phyloP scores from a whole-genome alignment of 345 rosid species.

The Raphanus sativus region DNA sequence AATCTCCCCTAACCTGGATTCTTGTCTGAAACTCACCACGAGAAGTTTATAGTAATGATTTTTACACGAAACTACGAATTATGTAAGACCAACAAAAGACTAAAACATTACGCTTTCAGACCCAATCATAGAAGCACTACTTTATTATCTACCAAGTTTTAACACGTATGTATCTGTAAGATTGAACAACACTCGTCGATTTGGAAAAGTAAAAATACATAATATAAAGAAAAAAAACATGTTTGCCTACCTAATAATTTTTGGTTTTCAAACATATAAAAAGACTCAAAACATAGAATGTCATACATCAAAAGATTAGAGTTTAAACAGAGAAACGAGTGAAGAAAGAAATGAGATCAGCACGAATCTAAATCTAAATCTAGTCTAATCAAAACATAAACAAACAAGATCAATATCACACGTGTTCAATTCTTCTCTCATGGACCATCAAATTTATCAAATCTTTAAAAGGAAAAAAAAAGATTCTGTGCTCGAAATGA shows the following conservation, averaged over 20 bases:
- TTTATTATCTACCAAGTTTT: slow-evolving; percentile 13
- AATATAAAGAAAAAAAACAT: neutral
- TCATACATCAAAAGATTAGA: slow-evolving; percentile 19
- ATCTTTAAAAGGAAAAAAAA: neutral
- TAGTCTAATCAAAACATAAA: slow-evolving; percentile 4
- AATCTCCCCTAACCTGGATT: slow-evolving; percentile 32
- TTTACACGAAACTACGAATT: neutral
- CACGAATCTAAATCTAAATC: slow-evolving; percentile 19
- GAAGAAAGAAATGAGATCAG: slow-evolving; percentile 27
- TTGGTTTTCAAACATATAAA: neutral
- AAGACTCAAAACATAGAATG: neutral
- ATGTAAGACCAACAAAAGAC: neutral
- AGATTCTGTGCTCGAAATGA: slow-evolving; percentile 15
- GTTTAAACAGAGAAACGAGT: slow-evolving; percentile 19
- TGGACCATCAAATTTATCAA: slow-evolving; percentile 21
- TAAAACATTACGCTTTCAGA: slow-evolving; percentile 25
- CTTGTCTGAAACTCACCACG: slow-evolving; percentile 2
- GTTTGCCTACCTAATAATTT: slow-evolving; percentile 19
- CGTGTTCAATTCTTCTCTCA: slow-evolving; percentile 23
- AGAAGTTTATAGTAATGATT: neutral
- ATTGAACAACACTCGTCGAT: slow-evolving; percentile 20
- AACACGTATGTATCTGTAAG: slow-evolving; percentile 24
- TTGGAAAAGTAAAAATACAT: neutral
- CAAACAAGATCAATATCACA: slow-evolving; percentile 20
- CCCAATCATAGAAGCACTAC: slow-evolving; percentile 19